Evolutionary conservation across 192 early-diverging fungal species (phyloP).

Genomic region (Backusella liffmaniae): DNA sequence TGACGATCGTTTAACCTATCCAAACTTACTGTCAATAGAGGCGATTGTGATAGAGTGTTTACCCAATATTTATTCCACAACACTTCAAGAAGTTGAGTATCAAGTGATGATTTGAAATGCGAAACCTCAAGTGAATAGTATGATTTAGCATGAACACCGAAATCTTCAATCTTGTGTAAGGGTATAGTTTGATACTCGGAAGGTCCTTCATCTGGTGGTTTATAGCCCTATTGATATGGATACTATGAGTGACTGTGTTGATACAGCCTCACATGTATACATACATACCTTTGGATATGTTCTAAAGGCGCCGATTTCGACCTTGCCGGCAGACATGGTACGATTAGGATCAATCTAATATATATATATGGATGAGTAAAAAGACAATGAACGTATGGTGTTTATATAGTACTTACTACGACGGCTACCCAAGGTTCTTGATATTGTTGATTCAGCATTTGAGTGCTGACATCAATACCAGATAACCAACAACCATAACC

Average conservation of each 20-base stretch:
- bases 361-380: neutral
- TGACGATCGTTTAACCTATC: too few species aligned
- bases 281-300: conserved; percentile 81
- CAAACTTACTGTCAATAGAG: conserved; percentile 72
- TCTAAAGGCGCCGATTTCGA: conserved; percentile 97
- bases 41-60: conserved; percentile 90
- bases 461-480: conserved; percentile 96
- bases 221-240: conserved; percentile 58
- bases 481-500: conserved; percentile 99
- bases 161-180: conserved; percentile 95
- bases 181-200: conserved; percentile 93
- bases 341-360: conserved; percentile 93
- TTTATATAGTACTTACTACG: conserved; percentile 60
- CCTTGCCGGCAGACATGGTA: conserved; percentile 94
- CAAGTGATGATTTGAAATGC: conserved; percentile 91
- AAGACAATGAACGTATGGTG: neutral
- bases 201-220: conserved; percentile 70
- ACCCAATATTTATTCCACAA: conserved; percentile 99
- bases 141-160: conserved; percentile 89
- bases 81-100: conserved; percentile 81
- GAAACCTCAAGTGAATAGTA: conserved; percentile 91
- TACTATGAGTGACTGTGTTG: neutral
- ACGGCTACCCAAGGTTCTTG: conserved; percentile 95
- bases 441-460: conserved; percentile 92
- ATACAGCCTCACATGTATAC: neutral